Percentiles rank a stretch among this genome's conserved stretches.
Conservation (phyloP, 257 asterid genomes). For the Perilla frutescens region DNA sequence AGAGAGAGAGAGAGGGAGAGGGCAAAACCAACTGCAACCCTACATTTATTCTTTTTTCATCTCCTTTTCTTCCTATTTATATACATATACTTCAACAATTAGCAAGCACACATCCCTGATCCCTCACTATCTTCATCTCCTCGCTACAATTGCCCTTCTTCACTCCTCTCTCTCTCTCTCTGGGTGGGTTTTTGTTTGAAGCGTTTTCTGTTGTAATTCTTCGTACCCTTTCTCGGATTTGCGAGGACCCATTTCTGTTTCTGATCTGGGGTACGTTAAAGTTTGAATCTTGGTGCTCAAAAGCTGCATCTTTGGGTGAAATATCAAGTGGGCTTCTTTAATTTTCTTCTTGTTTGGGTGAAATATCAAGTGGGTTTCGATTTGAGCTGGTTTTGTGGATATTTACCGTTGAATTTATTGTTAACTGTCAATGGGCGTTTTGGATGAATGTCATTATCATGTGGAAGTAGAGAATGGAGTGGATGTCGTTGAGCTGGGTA, state of each 20-base stretch:
- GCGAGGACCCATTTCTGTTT: no score
- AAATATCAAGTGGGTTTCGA: conserved; percentile 27
- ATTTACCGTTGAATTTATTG: not conserved
- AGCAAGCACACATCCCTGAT: conserved; percentile 46
- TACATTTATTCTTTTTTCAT: not conserved
- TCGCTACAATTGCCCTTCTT: conserved; percentile 39
- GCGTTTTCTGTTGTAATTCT: conserved; percentile 13
- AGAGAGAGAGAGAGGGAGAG: not conserved
- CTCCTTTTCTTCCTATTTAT: conserved; percentile 20
- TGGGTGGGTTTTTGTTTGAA: not conserved
- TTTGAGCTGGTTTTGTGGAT: conserved; percentile 33
- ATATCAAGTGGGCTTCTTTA: conserved; percentile 27
- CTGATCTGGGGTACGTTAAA: not conserved
- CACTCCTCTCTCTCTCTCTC: not conserved
- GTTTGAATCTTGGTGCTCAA: conserved; percentile 29
- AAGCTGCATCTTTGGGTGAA: conserved; percentile 43
- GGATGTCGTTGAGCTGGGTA: conserved; percentile 49
- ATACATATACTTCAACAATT: conserved; percentile 25
- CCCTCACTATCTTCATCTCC: conserved; percentile 32
- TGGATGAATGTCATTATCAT: conserved; percentile 72
- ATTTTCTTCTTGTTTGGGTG: not conserved
- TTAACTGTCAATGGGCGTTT: conserved; percentile 76
- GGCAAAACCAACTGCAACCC: conserved; percentile 14
- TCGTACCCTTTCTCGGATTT: no score
- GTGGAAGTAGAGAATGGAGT: conserved; percentile 68